These are phyloP conservation scores for Trichoderma pleuroti DNA, from an alignment of 2,329 filamentous ascomycete genomes.

Conservation along the genomic window DNA sequence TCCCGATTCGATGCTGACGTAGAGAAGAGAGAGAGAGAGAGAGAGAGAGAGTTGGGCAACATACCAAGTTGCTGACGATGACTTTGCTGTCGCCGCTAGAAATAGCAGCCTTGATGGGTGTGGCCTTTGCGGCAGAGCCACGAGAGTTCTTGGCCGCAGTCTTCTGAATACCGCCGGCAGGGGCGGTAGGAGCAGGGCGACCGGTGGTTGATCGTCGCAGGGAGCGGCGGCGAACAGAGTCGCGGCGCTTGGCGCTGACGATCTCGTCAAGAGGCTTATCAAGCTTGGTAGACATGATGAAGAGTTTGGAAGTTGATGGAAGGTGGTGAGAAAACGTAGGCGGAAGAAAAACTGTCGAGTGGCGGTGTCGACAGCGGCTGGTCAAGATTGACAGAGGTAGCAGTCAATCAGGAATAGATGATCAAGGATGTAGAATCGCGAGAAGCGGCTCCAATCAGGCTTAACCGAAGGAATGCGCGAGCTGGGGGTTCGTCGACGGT, in stretches of 20 bases:
- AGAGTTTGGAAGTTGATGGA: conserved; percentile 16
- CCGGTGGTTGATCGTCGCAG: conserved; percentile 49
- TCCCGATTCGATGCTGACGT: no score
- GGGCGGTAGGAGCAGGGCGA: conserved; percentile 58
- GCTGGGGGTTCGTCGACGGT: neutral
- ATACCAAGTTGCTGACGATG: conserved; percentile 96
- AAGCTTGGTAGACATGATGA: conserved; percentile 87
- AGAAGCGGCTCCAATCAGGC: conserved; percentile 8
- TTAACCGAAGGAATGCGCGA: conserved; percentile 10
- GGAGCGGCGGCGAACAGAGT: conserved; percentile 51
- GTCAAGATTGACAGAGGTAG: conserved; percentile 5
- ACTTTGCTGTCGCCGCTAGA: conserved; percentile 82
- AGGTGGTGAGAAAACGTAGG: neutral
- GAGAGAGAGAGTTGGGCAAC: conserved; percentile 35
- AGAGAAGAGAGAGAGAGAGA: no score
- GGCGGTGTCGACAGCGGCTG: neutral
- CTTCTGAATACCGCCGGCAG: conserved; percentile 85
- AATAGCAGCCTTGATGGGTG: conserved; percentile 61
- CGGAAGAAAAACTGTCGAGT: neutral
- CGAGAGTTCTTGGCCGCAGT: conserved; percentile 60
- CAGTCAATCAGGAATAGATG: conserved; percentile 6
- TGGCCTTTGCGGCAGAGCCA: conserved; percentile 55
- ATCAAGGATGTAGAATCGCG: neutral
- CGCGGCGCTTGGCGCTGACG: conserved; percentile 69
- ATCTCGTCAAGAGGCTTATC: conserved; percentile 98